Conservation (phyloP, 202 grass and related monocot species). For the Thinopyrum obtusiflorum region DNA sequence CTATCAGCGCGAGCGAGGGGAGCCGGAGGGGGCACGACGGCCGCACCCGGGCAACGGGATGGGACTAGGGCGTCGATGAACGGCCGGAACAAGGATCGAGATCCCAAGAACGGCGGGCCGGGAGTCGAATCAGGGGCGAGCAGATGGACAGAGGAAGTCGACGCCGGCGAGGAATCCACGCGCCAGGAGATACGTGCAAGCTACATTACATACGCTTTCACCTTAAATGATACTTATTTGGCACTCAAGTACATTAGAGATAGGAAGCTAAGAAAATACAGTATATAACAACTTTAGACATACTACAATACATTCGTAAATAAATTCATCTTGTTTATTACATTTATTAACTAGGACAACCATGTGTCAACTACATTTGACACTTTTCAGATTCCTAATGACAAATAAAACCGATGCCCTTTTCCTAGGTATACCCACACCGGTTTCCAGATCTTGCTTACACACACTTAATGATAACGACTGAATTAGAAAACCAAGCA, state of each 20-base stretch:
- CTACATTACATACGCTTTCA: not conserved
- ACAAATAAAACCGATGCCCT: not conserved
- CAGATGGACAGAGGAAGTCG: too few species aligned
- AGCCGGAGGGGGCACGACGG: too few species aligned
- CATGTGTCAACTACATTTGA: constrained; percentile 27
- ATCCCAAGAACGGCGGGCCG: too few species aligned
- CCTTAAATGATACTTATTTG: not conserved
- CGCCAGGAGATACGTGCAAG: too few species aligned
- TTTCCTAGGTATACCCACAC: not conserved
- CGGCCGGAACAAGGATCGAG: too few species aligned
- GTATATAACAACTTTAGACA: not conserved
- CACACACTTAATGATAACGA: not conserved
- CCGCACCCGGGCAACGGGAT: too few species aligned
- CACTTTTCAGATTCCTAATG: not conserved
- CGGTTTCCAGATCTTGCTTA: not conserved
- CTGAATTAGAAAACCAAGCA: not conserved
- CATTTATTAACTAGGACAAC: not conserved
- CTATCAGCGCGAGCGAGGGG: too few species aligned
- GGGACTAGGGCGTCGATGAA: too few species aligned
- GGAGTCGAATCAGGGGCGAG: too few species aligned
- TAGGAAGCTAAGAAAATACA: not conserved
- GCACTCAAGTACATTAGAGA: not conserved
- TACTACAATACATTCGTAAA: not conserved
- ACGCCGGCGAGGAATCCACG: too few species aligned
- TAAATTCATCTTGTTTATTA: not conserved